Evolutionary conservation across 164 flowering plant species (phyloP), one percentile per base, ranked within the genome.

Genomic region (Vitis labrusca): DNA sequence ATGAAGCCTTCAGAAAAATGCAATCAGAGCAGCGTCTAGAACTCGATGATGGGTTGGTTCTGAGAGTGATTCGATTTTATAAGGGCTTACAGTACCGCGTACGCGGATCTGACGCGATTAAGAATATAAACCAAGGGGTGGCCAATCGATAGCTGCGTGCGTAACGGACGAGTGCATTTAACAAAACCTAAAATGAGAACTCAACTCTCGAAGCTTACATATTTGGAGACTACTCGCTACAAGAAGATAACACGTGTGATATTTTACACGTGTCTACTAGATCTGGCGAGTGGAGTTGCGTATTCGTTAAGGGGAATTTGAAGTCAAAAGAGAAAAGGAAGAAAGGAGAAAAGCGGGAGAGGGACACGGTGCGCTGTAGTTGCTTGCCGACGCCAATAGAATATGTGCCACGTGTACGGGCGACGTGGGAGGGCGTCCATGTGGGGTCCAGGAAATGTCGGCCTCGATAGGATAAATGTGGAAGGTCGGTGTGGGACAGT

Each of bases 81-180:
- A 66, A 17, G 17, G 71, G 23, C 2, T 9, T 1, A 37, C 50
- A 3, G 4, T 54, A 13, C 61, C 5, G 10, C 0, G 70, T 6
- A 78, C 78, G 76, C 82, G 79, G n/a, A 68, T 37, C 59, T n/a
- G 50, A 79, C 79, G 74, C 77, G 74, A 69, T 16, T 63, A 71
- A 68, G 74, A 16, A 27, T 23, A 23, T 23, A 23, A 23, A 23
- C 5, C 48, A 37, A 16, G 5, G 4, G 10, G 23, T 13, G 8
- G 32, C 52, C 14, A 49, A 12, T 12, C 19, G 17, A 8, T 23
- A 23, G 27, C 48, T 10, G 2, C 37, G 9, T 50, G 69, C 57
- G 71, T 56, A 57, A 74, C 75, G 73, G 75, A 78, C 75, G 70
- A 59, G 61, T 57, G 60, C 66, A 27, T 55, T 54, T 12, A 67